Evolutionary conservation across 768 basidiomycete genomes (phyloP).

Genomic region (Macrolepiota albuminosa): DNA sequence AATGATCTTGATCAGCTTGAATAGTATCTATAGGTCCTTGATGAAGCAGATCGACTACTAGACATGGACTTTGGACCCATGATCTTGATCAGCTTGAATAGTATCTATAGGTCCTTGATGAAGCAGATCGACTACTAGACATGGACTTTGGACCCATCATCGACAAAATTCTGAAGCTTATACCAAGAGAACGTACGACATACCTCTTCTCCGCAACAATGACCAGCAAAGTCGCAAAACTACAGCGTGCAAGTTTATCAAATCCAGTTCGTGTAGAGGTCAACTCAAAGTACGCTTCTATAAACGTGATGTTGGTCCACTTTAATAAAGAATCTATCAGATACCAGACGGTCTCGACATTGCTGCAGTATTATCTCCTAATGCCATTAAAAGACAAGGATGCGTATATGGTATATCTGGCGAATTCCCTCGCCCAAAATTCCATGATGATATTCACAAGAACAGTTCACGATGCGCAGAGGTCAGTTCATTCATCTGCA

Average conservation of each 20-base stretch:
- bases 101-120: conserved; percentile 79
- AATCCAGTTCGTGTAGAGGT: conserved; percentile 96
- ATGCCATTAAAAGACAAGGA: conserved; percentile 92
- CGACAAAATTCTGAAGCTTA: conserved; percentile 92
- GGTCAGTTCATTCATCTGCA: conserved; percentile 34
- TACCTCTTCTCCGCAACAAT: conserved; percentile 98
- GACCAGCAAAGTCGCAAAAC: conserved; percentile 96
- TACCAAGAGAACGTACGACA: conserved; percentile 92
- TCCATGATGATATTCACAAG: conserved; percentile 96
- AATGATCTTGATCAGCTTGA: neutral
- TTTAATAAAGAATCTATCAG: conserved; percentile 36
- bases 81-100: neutral
- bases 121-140: conserved; percentile 92
- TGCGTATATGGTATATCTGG: conserved; percentile 82
- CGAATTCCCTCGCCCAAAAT: conserved; percentile 85
- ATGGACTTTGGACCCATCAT: conserved; percentile 96
- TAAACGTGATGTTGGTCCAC: neutral
- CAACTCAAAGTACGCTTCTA: conserved; percentile 70
- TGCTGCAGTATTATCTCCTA: conserved; percentile 94
- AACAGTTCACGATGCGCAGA: conserved; percentile 90
- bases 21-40: conserved; percentile 65
- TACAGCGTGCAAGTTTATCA: conserved; percentile 88
- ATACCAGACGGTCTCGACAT: conserved; percentile 94
- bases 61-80: conserved; percentile 92
- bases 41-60: conserved; percentile 92